Conservation (phyloP, 106 monocot genomes). For the Platanthera zijinensis region DNA sequence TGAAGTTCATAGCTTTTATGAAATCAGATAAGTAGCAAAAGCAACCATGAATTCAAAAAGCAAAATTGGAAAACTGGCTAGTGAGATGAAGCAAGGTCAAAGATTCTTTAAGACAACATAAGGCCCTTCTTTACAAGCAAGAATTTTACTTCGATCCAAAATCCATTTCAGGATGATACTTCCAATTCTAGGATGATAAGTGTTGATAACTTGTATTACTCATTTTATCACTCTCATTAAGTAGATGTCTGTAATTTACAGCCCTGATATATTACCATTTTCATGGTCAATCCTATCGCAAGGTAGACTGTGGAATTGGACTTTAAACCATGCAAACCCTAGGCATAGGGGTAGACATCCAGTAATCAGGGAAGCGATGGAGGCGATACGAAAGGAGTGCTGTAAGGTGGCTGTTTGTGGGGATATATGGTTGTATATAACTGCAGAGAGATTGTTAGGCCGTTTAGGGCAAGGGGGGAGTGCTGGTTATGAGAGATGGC, state of each 20-base stretch:
- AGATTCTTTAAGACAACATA: background rate
- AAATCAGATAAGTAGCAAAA: background rate
- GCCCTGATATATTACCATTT: no score
- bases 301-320: no score
- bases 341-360: background rate
- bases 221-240: background rate
- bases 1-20: background rate
- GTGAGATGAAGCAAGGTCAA: background rate
- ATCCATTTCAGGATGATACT: background rate
- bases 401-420: no score
- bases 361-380: background rate
- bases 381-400: no score
- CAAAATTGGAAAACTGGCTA: background rate
- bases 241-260: background rate
- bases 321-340: background rate
- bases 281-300: no score
- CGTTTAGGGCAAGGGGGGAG: no score
- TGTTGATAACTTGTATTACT: background rate
- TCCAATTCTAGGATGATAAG: background rate
- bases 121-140: background rate
- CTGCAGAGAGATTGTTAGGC: no score
- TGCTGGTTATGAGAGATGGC: no score
- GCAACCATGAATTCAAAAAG: background rate
- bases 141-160: background rate
- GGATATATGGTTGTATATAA: no score